Conservation (phyloP, 108 stramenopile species). For the Asterionellopsis glacialis region DNA sequence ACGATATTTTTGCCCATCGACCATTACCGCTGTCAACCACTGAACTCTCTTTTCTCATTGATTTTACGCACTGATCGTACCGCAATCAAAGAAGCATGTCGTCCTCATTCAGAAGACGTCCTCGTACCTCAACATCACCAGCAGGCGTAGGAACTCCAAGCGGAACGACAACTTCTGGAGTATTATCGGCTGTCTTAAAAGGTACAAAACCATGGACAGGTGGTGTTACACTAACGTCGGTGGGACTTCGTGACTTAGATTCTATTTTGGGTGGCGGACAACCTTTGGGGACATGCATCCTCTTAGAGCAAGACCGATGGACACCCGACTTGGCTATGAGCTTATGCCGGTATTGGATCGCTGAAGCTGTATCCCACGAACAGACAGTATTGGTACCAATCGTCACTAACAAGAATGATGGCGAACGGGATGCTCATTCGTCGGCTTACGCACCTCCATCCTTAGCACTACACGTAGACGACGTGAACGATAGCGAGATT, state of each 20-base stretch:
- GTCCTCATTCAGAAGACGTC: too few species aligned
- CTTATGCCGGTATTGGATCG: constrained; percentile 73
- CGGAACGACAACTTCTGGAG: too few species aligned
- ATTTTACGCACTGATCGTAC: too few species aligned
- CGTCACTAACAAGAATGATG: background rate
- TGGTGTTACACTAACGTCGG: constrained; percentile 59
- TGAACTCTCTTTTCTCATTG: too few species aligned
- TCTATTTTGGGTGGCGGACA: constrained; percentile 71
- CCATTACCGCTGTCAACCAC: too few species aligned
- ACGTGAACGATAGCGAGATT: background rate
- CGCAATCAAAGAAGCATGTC: too few species aligned
- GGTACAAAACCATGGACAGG: constrained; percentile 53
- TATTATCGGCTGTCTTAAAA: background rate
- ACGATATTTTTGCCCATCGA: too few species aligned
- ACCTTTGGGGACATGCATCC: constrained; percentile 58
- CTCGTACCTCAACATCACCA: too few species aligned
- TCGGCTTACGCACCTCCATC: too few species aligned
- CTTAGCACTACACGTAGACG: background rate
- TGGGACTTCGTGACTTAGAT: constrained; percentile 74
- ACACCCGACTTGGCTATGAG: constrained; percentile 53
- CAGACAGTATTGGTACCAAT: background rate
- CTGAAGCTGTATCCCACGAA: constrained; percentile 27
- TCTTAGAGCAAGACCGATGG: constrained; percentile 81
- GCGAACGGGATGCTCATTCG: too few species aligned
- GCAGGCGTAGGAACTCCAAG: too few species aligned